Conservation (phyloP, 371 early-diverging fungal genomes). For the Batkoa obscura region DNA sequence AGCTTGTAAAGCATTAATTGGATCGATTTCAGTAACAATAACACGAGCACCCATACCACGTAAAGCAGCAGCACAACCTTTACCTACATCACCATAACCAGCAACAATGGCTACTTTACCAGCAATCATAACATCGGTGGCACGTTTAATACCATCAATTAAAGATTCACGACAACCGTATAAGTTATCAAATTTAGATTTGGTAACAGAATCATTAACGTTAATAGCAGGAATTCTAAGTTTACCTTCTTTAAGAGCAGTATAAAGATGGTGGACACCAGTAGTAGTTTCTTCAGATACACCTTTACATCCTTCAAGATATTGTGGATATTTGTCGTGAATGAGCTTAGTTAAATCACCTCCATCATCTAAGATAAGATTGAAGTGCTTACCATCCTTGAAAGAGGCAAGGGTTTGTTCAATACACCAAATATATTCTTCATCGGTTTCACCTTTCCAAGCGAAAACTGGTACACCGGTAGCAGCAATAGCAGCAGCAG, state of each 20-base stretch:
- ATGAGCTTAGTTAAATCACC: conserved; percentile 94
- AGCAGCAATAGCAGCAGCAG: conserved; percentile 70
- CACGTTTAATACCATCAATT: conserved; percentile 99
- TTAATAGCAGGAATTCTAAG: conserved; percentile 97
- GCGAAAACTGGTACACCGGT: conserved; percentile 69
- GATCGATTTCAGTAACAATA: conserved; percentile 93
- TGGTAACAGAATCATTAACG: conserved; percentile 99
- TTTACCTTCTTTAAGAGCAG: conserved; percentile 85
- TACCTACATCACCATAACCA: conserved; percentile 99
- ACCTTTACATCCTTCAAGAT: conserved; percentile 61
- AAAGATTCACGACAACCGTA: conserved; percentile 99
- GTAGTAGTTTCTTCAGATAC: conserved; percentile 99
- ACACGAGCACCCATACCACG: conserved; percentile 98
- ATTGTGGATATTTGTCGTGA: conserved; percentile 88
- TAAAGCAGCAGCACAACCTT: conserved; percentile 97
- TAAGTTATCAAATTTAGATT: conserved; percentile 99
- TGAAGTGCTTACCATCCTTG: conserved; percentile 85
- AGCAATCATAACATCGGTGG: conserved; percentile 99
- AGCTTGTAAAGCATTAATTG: conserved; percentile 98
- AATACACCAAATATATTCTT: conserved; percentile 98
- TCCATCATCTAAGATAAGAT: conserved; percentile 98
- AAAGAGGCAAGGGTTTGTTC: conserved; percentile 83
- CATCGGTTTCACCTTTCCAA: conserved; percentile 91
- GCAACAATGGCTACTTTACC: conserved; percentile 97
- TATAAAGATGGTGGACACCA: conserved; percentile 97